These are phyloP conservation scores for Nannochloropsis granulata DNA, from an alignment of 108 stramenopile genomes.

Conservation along the genomic window DNA sequence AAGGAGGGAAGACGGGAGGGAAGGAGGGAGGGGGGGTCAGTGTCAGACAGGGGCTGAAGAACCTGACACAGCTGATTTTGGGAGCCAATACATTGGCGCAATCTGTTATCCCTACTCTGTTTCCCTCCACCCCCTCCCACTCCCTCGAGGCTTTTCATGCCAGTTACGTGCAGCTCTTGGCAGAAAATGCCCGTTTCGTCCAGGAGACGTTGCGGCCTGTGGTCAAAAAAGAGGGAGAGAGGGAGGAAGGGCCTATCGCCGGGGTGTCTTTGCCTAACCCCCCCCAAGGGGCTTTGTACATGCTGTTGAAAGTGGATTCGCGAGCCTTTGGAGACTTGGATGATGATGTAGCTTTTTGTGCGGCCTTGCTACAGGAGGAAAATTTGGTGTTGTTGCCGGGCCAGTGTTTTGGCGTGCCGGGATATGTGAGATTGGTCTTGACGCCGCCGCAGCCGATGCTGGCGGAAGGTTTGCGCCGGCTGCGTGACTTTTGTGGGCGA, in stretches of 20 bases:
- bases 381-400: slow-evolving; percentile 79
- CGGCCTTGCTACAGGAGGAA: slow-evolving; percentile 61
- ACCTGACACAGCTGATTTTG: slow-evolving; percentile 59
- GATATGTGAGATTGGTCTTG: slow-evolving; percentile 61
- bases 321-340: slow-evolving; percentile 49
- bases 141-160: slow-evolving; percentile 47
- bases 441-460: slow-evolving; percentile 6
- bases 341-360: slow-evolving; percentile 58
- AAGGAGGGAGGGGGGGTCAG: not conserved
- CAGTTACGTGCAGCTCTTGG: slow-evolving; percentile 41
- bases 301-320: slow-evolving; percentile 27
- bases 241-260: not conserved
- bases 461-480: not conserved
- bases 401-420: slow-evolving; percentile 54
- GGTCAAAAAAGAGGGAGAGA: not conserved
- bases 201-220: slow-evolving; percentile 44
- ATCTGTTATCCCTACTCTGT: slow-evolving; percentile 51
- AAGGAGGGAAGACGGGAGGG: not conserved
- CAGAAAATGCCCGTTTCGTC: slow-evolving; percentile 49
- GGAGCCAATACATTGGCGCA: slow-evolving; percentile 66
- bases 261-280: not conserved
- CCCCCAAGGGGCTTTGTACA: not conserved
- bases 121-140: slow-evolving; percentile 35
- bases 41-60: slow-evolving; percentile 53
- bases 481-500: not conserved